Evolutionary conservation across 805 yeast species (phyloP).

Genomic region (Wickerhamiella dianesei): DNA sequence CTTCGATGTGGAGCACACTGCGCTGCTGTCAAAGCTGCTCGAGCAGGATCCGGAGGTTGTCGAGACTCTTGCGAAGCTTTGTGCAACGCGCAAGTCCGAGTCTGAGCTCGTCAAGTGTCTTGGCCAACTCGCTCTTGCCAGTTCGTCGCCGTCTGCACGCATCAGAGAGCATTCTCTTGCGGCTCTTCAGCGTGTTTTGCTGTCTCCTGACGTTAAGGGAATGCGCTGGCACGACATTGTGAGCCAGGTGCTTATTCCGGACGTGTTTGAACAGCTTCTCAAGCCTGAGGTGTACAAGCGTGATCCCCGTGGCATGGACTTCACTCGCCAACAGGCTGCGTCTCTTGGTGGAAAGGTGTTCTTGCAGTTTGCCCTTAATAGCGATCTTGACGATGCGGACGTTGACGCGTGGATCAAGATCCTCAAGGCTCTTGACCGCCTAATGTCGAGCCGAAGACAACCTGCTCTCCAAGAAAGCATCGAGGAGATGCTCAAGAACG

Average conservation of each 20-base stretch:
- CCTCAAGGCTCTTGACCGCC: conserved; percentile 28
- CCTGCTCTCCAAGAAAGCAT: conserved; percentile 29
- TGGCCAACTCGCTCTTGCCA: neutral
- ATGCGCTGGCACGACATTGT: conserved; percentile 34
- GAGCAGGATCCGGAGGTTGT: neutral
- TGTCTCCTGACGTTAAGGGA: conserved; percentile 26
- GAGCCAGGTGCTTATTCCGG: conserved; percentile 61
- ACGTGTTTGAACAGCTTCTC: conserved; percentile 45
- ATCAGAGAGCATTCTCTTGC: conserved; percentile 17
- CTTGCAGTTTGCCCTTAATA: conserved; percentile 32
- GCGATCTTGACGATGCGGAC: conserved; percentile 19
- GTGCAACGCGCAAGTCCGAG: neutral
- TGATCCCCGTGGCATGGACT: conserved; percentile 48
- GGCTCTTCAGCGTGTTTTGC: conserved; percentile 37
- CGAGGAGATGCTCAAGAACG: conserved; percentile 30
- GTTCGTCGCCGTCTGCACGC: neutral
- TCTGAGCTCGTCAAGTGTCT: neutral
- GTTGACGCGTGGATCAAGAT: conserved; percentile 26
- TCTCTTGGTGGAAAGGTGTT: conserved; percentile 54
- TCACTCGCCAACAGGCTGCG: conserved; percentile 55
- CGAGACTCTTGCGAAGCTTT: neutral
- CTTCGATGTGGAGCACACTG: neutral
- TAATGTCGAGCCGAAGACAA: conserved; percentile 28
- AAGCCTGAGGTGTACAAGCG: conserved; percentile 50
- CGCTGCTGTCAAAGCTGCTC: neutral